Evolutionary conservation across 2,329 filamentous ascomycete species (phyloP).

Genomic region (Myriangium duriaei): DNA sequence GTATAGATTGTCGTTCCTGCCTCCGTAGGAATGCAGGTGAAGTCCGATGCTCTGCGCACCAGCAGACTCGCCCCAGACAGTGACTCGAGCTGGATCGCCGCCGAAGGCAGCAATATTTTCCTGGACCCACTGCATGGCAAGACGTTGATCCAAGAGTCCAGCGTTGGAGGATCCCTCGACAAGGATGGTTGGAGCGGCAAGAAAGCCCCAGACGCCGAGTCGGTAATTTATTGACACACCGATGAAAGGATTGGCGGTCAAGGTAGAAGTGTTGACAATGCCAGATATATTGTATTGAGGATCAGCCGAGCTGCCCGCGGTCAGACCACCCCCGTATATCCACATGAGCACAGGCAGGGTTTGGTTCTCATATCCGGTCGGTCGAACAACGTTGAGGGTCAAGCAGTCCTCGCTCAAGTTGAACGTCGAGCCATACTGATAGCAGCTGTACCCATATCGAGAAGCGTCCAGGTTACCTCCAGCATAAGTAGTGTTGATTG

Average conservation of each 20-base stretch:
- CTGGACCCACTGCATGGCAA: constrained; percentile 48
- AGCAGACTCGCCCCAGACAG: constrained; percentile 48
- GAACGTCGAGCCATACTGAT: constrained; percentile 31
- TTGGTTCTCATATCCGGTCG: constrained; percentile 14
- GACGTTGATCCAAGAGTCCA: constrained; percentile 50
- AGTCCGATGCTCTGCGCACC: constrained; percentile 29
- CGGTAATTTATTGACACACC: constrained; percentile 44
- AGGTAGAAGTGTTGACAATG: constrained; percentile 30
- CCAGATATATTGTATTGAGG: constrained; percentile 14
- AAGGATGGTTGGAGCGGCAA: constrained; percentile 34
- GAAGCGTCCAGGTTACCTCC: constrained; percentile 28
- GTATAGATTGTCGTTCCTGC: constrained; percentile 32
- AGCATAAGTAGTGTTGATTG: constrained; percentile 26
- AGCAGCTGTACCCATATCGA: constrained; percentile 34
- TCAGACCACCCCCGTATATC: constrained; percentile 14
- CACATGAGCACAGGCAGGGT: constrained; percentile 13
- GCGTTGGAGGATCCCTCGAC: constrained; percentile 41
- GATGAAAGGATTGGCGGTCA: constrained; percentile 42
- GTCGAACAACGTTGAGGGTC: constrained; percentile 23
- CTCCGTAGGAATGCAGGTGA: constrained; percentile 28
- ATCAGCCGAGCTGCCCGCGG: constrained; percentile 13
- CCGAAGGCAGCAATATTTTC: constrained; percentile 49
- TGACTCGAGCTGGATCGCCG: constrained; percentile 46
- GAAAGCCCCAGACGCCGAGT: constrained; percentile 40
- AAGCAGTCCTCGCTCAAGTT: constrained; percentile 39